Conservation (phyloP, 2,329 filamentous ascomycete species). For the Alternaria alternata region DNA sequence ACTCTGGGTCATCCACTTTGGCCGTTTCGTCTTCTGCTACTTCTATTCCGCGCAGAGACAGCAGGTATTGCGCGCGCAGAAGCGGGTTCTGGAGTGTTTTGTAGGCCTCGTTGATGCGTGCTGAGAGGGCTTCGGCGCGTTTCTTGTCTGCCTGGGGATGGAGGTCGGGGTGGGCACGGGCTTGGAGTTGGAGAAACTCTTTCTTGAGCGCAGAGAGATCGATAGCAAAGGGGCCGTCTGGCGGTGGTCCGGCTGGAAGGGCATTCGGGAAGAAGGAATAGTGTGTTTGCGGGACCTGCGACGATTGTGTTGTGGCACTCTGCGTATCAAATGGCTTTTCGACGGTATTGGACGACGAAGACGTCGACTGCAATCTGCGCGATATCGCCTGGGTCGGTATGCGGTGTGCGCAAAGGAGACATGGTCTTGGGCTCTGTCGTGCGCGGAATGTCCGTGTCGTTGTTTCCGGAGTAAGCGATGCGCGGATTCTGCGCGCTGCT, state of each 20-base stretch:
- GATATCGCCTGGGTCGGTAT: conserved; percentile 15
- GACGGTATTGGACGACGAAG: conserved; percentile 12
- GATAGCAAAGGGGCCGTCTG: conserved; percentile 76
- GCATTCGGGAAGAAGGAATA: conserved; percentile 90
- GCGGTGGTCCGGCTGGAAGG: conserved; percentile 79
- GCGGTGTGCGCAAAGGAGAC: conserved; percentile 34
- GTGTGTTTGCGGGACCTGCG: conserved; percentile 62
- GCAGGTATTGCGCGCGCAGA: conserved; percentile 84
- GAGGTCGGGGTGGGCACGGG: conserved; percentile 77
- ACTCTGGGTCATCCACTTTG: conserved; percentile 72
- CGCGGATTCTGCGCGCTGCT: conserved; percentile 36
- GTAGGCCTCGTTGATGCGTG: conserved; percentile 91
- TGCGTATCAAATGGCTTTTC: conserved; percentile 28
- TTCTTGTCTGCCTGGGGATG: conserved; percentile 59
- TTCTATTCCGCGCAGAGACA: conserved; percentile 75
- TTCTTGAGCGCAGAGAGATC: conserved; percentile 73
- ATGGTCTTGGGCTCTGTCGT: conserved; percentile 31
- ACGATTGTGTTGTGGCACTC: conserved; percentile 8
- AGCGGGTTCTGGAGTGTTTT: conserved; percentile 82
- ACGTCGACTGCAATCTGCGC: conserved; percentile 38
- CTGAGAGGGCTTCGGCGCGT: conserved; percentile 78
- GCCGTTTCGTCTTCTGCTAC: conserved; percentile 80
- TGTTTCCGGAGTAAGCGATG: conserved; percentile 26
- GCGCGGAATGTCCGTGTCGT: conserved; percentile 23
- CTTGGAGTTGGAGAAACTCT: conserved; percentile 88